phyloP scores from a whole-genome alignment of 495 filamentous ascomycete species.

The Lentithecium fluviatile region DNA sequence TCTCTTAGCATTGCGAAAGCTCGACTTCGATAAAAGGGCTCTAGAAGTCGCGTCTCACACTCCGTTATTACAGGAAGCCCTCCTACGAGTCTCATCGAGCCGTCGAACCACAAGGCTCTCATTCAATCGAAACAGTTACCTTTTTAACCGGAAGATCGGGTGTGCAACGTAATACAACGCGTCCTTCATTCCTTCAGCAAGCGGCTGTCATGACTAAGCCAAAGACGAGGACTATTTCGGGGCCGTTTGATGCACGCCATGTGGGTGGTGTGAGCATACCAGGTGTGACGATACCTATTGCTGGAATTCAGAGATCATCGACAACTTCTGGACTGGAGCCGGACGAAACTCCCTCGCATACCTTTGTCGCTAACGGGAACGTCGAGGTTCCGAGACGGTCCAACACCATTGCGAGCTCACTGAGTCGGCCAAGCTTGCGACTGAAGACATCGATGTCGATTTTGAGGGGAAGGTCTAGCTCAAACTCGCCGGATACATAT shows the following conservation, averaged over 20 bases:
- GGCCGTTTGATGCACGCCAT: conserved; percentile 30
- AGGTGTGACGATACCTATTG: conserved; percentile 4
- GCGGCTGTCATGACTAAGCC: conserved; percentile 5
- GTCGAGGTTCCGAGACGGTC: conserved; percentile 6
- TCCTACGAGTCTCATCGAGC: not conserved
- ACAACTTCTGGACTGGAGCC: conserved; percentile 1
- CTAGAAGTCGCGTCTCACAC: not conserved
- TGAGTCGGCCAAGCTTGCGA: conserved; percentile 21
- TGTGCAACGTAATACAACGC: not conserved
- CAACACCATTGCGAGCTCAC: conserved; percentile 14
- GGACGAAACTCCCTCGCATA: conserved; percentile 2
- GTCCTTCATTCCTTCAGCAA: not conserved
- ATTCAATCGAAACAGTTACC: conserved; percentile 18
- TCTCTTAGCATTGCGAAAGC: conserved; percentile 9
- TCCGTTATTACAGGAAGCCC: not conserved
- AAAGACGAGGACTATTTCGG: conserved; percentile 13
- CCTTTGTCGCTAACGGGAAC: not conserved
- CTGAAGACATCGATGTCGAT: conserved; percentile 19
- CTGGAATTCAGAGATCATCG: conserved; percentile 3
- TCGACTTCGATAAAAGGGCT: not conserved
- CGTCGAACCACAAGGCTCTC: not conserved
- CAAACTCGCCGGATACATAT: conserved; percentile 19
- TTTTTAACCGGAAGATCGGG: conserved; percentile 13
- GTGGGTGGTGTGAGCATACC: conserved; percentile 23
- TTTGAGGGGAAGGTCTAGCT: conserved; percentile 4